phyloP scores from a whole-genome alignment of 805 yeast genomes.

The Lachancea thermotolerans region DNA sequence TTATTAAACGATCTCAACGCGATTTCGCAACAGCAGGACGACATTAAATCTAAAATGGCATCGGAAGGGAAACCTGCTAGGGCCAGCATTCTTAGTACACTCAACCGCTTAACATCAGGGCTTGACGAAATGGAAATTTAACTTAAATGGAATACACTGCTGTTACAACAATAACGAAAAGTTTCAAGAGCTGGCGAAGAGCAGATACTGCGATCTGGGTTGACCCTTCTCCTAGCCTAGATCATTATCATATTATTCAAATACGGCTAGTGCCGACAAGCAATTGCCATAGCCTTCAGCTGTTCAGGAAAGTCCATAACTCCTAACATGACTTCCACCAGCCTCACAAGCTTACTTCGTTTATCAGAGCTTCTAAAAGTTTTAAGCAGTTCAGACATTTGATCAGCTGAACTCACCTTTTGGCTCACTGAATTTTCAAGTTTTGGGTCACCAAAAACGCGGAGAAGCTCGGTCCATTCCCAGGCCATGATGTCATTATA shows the following conservation, averaged over 20 bases:
- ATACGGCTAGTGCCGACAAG: slow-evolving; percentile 13
- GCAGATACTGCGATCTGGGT: not conserved
- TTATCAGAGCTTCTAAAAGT: slow-evolving; percentile 28
- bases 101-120: slow-evolving; percentile 6
- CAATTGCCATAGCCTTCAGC: slow-evolving; percentile 38
- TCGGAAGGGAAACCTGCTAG: slow-evolving; percentile 3
- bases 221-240: no score
- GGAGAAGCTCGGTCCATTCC: slow-evolving; percentile 69
- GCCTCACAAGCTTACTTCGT: slow-evolving; percentile 35
- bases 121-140: not conserved
- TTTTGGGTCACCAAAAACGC: slow-evolving; percentile 53
- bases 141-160: not conserved
- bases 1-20: slow-evolving; percentile 7
- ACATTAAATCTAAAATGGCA: not conserved
- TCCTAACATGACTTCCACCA: slow-evolving; percentile 56
- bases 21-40: slow-evolving; percentile 5
- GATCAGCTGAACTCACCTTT: slow-evolving; percentile 35
- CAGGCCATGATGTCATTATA: slow-evolving; percentile 82
- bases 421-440: slow-evolving; percentile 28
- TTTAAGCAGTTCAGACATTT: slow-evolving; percentile 33
- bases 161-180: not conserved
- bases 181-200: not conserved
- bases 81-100: slow-evolving; percentile 9
- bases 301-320: slow-evolving; percentile 61
- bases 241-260: not conserved